Evolutionary conservation across 2,329 filamentous ascomycete species (phyloP).

Genomic region (Chaetoscypha palmicola): DNA sequence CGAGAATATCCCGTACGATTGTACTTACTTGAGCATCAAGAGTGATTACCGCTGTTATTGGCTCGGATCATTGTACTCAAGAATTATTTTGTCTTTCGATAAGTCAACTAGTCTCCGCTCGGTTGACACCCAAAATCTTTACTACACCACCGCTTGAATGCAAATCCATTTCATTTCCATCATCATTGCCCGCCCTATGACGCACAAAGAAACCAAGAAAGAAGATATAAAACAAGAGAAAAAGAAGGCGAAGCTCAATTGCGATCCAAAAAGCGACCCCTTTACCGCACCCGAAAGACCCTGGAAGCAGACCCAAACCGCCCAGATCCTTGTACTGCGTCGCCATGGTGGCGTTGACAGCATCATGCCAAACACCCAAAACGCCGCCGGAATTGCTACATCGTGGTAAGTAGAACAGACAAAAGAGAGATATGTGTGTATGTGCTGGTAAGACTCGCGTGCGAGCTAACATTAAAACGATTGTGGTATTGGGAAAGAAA

Average conservation of each 20-base stretch:
- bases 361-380: constrained; percentile 8
- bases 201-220: too few relatives aligned
- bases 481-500: constrained; percentile 1
- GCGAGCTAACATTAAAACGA: constrained; percentile 5
- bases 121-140: too few relatives aligned
- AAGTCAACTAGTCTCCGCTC: too few relatives aligned
- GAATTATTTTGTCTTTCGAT: not conserved
- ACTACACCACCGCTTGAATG: too few relatives aligned
- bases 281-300: too few relatives aligned
- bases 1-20: not conserved
- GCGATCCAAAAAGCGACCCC: too few relatives aligned
- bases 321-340: not conserved
- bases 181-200: too few relatives aligned
- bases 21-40: too few relatives aligned
- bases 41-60: not conserved
- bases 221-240: too few relatives aligned
- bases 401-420: constrained; percentile 18
- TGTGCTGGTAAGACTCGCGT: constrained; percentile 5
- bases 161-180: too few relatives aligned
- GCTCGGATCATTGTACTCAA: not conserved
- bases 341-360: not conserved
- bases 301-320: not conserved
- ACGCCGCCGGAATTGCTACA: constrained; percentile 18
- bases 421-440: constrained; percentile 19
- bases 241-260: too few relatives aligned